Evolutionary conservation across 345 rosid genomes (phyloP), one percentile per base, ranked within the genome.

Genomic region (Laguncularia racemosa): DNA sequence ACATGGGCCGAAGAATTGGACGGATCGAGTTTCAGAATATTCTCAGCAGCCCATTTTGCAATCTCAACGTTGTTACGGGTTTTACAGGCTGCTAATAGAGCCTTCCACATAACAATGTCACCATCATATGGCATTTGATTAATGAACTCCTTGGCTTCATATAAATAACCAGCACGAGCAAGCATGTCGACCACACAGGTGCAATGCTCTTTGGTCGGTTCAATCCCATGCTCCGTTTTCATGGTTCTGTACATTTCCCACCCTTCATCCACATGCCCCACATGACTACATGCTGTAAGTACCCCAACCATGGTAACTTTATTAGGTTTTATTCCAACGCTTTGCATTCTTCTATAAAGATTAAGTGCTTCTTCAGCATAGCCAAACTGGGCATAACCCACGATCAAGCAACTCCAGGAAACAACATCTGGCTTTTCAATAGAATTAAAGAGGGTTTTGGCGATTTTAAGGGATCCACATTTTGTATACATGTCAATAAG

Each of bases 341-440:
- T 61, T 73, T 69, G 73, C 95, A 90, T 90, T 51, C 55, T 81
- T 50, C 38, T 62, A 65, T 84, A 89, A 44, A 77, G 67, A 20
- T 58, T 44, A 55, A 86, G 84, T 60, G 97, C 87, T 74, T 89
- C 84, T 49, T 82, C 72, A 3, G 84, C 89, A 16, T 69, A 67
- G 44, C 97, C 89, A 65, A 78, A 86, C 60, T 82, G 88, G 52
- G 86, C 95, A 67, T 86, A 86, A 33, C 92, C 97, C 56, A 80
- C 76, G 38, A 86, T 75, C 63, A 90, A 72, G 46, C 66, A 71
- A 50, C 92, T 86, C 92, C 95, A 90, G 0, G 95, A 84, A 71
- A 90, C 70, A 62, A 86, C 72, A 75, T 90, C 86, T 46, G 72
- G 66, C 26, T 55, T 63, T 53, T 67, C 74, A 72, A 81, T 84